Evolutionary conservation across 2,329 filamentous ascomycete genomes (phyloP).

Genomic region (Cordyceps cicadae): DNA sequence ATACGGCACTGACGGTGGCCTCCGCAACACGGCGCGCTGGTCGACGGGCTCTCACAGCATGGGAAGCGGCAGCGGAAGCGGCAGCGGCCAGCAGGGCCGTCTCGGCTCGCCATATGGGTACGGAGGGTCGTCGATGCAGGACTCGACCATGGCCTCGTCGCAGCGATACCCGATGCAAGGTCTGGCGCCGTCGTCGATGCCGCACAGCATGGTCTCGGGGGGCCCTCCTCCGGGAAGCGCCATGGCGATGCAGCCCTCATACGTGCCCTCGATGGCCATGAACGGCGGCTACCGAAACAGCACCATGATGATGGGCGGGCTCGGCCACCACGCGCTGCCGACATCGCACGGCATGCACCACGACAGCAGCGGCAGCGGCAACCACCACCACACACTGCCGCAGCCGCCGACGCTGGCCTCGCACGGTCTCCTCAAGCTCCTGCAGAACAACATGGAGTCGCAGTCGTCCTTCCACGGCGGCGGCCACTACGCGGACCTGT

Average conservation of each 20-base stretch:
- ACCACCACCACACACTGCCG: constrained; percentile 38
- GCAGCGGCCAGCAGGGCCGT: constrained; percentile 34
- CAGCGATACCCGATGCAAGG: constrained; percentile 46
- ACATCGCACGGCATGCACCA: constrained; percentile 20
- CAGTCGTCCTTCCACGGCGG: constrained; percentile 51
- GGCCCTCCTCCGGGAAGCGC: constrained; percentile 33
- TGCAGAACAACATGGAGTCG: constrained; percentile 66
- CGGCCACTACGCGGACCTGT: constrained; percentile 60
- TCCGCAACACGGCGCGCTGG: constrained; percentile 64
- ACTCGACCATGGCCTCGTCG: constrained; percentile 48
- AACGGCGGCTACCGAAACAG: constrained; percentile 35
- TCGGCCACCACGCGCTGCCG: constrained; percentile 42
- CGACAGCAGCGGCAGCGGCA: constrained; percentile 38
- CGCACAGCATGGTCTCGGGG: not conserved
- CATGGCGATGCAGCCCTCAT: constrained; percentile 37
- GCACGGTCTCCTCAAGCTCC: constrained; percentile 63
- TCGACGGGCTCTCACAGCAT: constrained; percentile 66
- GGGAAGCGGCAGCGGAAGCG: constrained; percentile 21
- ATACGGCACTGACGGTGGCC: constrained; percentile 55
- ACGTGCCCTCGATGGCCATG: constrained; percentile 25
- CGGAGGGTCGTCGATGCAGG: constrained; percentile 43
- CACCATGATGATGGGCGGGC: constrained; percentile 43
- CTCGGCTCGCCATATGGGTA: constrained; percentile 55
- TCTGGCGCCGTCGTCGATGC: constrained; percentile 20
- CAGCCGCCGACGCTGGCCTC: constrained; percentile 57